These are phyloP conservation scores for Myrica gale DNA, from an alignment of 306 rosid genomes.

Conservation along the genomic window DNA sequence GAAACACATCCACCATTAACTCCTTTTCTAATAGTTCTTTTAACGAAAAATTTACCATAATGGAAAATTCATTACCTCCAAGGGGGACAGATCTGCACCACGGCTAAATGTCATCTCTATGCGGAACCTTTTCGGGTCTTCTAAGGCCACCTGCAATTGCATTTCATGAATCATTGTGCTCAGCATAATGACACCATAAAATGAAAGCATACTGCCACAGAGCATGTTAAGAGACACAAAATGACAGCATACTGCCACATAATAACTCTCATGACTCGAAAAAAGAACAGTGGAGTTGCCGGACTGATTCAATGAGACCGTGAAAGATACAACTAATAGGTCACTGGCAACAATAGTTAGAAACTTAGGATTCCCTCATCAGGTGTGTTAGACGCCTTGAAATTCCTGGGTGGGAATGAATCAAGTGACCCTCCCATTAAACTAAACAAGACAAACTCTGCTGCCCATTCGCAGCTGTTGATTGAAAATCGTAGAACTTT, in stretches of 20 bases:
- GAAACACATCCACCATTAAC: background rate
- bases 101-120: conserved; percentile 90
- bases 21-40: background rate
- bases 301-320: background rate
- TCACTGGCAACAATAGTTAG: background rate
- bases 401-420: background rate
- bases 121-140: conserved; percentile 83
- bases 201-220: no score
- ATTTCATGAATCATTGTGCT: conserved; percentile 28
- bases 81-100: conserved; percentile 91
- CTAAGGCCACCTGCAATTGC: conserved; percentile 72
- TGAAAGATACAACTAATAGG: background rate
- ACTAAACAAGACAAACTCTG: background rate
- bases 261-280: background rate
- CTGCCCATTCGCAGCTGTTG: background rate
- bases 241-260: no score
- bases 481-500: background rate
- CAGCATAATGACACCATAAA: conserved; percentile 10
- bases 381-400: background rate
- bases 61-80: conserved; percentile 63
- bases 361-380: background rate
- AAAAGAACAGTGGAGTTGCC: background rate
- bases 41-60: conserved; percentile 11
- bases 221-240: no score
- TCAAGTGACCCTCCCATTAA: background rate